Percentiles rank a stretch among this genome's conserved stretches.
Conservation (phyloP, 2,329 filamentous ascomycete species). For the Fusarium pseudonygamai region DNA sequence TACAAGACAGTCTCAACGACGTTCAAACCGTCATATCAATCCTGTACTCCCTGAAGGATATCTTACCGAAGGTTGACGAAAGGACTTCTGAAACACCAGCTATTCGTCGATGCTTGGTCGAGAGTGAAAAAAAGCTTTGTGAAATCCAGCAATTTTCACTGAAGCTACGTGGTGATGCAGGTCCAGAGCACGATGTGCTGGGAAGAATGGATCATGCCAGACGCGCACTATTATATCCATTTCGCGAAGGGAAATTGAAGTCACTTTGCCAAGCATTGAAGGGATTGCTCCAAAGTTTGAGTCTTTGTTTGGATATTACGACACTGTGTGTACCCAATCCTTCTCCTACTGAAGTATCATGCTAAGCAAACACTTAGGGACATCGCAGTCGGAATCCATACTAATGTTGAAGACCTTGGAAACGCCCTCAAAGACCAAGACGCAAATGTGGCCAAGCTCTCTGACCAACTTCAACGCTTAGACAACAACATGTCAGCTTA, state of each 20-base stretch:
- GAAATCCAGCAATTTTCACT: background rate
- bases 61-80: background rate
- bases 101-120: background rate
- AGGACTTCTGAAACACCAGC: accelerated
- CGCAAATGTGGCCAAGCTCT: background rate
- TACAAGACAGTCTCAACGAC: accelerated
- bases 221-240: accelerated
- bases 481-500: accelerated
- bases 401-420: accelerated
- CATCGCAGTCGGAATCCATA: accelerated
- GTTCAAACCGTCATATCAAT: background rate
- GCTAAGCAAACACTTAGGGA: accelerated
- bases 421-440: accelerated
- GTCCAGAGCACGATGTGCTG: accelerated
- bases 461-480: accelerated
- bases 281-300: background rate
- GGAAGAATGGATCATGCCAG: accelerated
- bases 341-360: accelerated
- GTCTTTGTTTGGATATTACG: accelerated
- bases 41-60: background rate
- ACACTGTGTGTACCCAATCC: accelerated
- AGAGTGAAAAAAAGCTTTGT: background rate
- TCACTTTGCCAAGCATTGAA: background rate
- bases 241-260: background rate
- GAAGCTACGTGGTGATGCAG: background rate